A percentile compares a stretch with the other conserved stretches of the same genome.
Conservation (phyloP, 2,329 filamentous ascomycete genomes). For the Westerdykella ornata region DNA sequence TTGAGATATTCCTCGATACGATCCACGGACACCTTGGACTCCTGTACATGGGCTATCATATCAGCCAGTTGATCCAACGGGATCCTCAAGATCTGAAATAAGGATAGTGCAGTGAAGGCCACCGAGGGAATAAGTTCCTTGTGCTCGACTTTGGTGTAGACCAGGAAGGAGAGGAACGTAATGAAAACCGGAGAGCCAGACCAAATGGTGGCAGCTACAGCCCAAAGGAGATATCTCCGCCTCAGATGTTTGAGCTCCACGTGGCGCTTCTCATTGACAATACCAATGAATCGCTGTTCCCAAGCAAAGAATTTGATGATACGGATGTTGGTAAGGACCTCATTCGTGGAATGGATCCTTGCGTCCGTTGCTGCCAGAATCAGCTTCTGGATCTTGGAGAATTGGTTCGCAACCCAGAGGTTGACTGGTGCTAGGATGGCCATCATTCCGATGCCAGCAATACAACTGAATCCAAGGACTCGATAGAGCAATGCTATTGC, state of each 20-base stretch:
- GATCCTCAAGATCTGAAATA: conserved; percentile 89
- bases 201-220: conserved; percentile 87
- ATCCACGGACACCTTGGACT: conserved; percentile 93
- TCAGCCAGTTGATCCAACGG: conserved; percentile 94
- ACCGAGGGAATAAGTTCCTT: conserved; percentile 87
- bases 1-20: conserved; percentile 90
- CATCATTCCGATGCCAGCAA: conserved; percentile 91
- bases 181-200: conserved; percentile 92
- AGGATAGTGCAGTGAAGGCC: conserved; percentile 90
- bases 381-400: conserved; percentile 77
- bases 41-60: conserved; percentile 97
- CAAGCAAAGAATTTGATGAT: conserved; percentile 99
- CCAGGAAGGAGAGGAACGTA: conserved; percentile 90
- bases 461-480: conserved; percentile 86
- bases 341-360: conserved; percentile 92
- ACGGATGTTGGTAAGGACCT: conserved; percentile 92
- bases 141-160: conserved; percentile 84
- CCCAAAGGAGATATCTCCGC: conserved; percentile 83
- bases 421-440: conserved; percentile 81
- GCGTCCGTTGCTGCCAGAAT: conserved; percentile 93
- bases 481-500: conserved; percentile 77
- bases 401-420: conserved; percentile 77
- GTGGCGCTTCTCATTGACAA: conserved; percentile 82
- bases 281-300: conserved; percentile 82
- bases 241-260: conserved; percentile 72